These are phyloP conservation scores for Gracilaria domingensis DNA, from an alignment of 23 red algal genomes.

Conservation along the genomic window DNA sequence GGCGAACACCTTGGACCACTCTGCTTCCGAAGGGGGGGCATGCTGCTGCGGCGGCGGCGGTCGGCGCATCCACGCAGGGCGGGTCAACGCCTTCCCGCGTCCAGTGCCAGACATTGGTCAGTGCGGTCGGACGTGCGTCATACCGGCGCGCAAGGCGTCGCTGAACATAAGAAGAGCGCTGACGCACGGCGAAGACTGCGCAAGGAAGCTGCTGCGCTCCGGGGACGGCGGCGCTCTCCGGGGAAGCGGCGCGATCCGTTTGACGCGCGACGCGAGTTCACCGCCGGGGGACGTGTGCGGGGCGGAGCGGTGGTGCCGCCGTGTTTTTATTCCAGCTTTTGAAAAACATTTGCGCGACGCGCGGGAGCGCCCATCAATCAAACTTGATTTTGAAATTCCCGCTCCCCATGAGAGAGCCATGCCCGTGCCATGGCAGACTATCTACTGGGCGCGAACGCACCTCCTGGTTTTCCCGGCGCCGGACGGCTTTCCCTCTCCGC, in stretches of 20 bases:
- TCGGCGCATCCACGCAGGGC: conserved; percentile 75
- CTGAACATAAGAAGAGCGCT: conserved; percentile 1
- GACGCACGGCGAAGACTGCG: neutral
- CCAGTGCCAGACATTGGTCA: conserved; percentile 57
- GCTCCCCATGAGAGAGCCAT: conserved; percentile 20
- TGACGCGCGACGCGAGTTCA: neutral
- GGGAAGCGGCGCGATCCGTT: neutral
- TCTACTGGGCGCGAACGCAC: no score
- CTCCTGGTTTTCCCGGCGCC: neutral
- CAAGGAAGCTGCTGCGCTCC: neutral
- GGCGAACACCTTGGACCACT: conserved; percentile 41
- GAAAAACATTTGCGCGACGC: neutral
- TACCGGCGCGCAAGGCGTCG: conserved; percentile 2
- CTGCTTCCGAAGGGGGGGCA: conserved; percentile 18
- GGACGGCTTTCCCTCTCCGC: neutral
- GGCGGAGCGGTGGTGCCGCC: neutral
- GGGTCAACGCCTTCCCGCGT: conserved; percentile 72
- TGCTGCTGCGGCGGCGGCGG: conserved; percentile 8
- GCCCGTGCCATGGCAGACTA: no score
- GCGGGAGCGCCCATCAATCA: neutral
- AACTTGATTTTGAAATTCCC: conserved; percentile 54
- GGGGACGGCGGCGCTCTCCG: neutral
- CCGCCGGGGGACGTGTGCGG: neutral
- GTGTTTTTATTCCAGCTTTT: conserved; percentile 17
- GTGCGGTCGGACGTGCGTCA: conserved; percentile 18